phyloP scores from a whole-genome alignment of 225 moss, liverwort and hornwort genomes.

The Sphagnum contortum region DNA sequence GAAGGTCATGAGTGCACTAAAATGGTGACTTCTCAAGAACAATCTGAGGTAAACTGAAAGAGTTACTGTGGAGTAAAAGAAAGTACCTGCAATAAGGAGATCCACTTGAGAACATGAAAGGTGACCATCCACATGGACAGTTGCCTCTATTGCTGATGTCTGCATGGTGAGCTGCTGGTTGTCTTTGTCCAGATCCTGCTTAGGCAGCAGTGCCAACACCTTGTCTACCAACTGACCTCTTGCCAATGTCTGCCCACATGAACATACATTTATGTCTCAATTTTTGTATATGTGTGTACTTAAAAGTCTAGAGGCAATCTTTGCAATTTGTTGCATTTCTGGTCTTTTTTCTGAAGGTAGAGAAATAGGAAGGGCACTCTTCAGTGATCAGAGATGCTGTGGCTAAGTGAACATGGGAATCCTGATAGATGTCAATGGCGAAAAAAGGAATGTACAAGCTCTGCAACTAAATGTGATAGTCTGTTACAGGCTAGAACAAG shows the following conservation, averaged over 20 bases:
- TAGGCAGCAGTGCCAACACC: constrained; percentile 59
- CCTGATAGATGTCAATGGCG: too few relatives aligned
- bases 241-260: constrained; percentile 50
- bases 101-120: constrained; percentile 70
- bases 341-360: too few relatives aligned
- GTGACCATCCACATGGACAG: constrained; percentile 50
- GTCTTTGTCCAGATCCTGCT: constrained; percentile 48
- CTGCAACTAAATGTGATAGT: too few relatives aligned
- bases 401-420: too few relatives aligned
- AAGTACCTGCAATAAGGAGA: constrained; percentile 70
- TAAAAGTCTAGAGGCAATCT: not conserved
- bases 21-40: not conserved
- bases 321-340: too few relatives aligned
- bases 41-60: not conserved
- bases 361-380: too few relatives aligned
- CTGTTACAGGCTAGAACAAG: too few relatives aligned
- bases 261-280: not conserved
- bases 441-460: too few relatives aligned
- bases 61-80: not conserved
- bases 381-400: too few relatives aligned
- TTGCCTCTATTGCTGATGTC: constrained; percentile 66
- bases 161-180: constrained; percentile 72
- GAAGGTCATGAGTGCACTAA: not conserved
- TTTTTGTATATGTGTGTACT: not conserved
- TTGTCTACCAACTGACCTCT: constrained; percentile 75